Conservation (phyloP, 345 rosid species). For the Isatis tinctoria region DNA sequence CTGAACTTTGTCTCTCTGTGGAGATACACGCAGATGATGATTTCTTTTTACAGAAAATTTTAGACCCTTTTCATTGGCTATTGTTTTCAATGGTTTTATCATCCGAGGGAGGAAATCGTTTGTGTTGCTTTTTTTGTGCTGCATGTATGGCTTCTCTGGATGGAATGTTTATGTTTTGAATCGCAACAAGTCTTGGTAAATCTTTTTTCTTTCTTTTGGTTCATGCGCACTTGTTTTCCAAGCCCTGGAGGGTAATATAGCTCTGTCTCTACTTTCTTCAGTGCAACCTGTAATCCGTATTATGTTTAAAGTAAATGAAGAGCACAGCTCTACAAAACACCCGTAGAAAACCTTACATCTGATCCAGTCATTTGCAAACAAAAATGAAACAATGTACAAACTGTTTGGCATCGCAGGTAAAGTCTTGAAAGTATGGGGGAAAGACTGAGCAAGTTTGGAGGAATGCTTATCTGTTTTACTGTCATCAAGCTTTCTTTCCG, state of each 20-base stretch:
- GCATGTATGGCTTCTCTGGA: too few species aligned
- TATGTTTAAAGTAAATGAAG: not conserved
- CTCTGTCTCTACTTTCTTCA: not conserved
- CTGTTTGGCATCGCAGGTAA: slow-evolving; percentile 15
- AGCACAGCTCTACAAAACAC: not conserved
- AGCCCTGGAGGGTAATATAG: too few species aligned
- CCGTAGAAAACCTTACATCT: not conserved
- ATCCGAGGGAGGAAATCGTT: too few species aligned
- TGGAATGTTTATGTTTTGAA: too few species aligned
- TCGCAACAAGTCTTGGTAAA: too few species aligned
- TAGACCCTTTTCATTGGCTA: too few species aligned
- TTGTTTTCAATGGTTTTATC: too few species aligned
- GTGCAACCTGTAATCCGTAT: not conserved
- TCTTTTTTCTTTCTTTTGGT: not conserved
- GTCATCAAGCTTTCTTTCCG: slow-evolving; percentile 16
- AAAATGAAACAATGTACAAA: slow-evolving; percentile 18
- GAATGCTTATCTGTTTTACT: not conserved
- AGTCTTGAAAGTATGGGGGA: not conserved
- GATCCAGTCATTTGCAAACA: slow-evolving; percentile 4
- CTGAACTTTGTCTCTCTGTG: too few species aligned
- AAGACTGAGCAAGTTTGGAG: not conserved
- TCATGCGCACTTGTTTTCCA: not conserved
- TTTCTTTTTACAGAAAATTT: too few species aligned
- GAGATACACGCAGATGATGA: too few species aligned
- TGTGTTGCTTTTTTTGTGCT: too few species aligned